phyloP scores from a whole-genome alignment of 1,284 basidiomycete species.

The Tilletia caries region DNA sequence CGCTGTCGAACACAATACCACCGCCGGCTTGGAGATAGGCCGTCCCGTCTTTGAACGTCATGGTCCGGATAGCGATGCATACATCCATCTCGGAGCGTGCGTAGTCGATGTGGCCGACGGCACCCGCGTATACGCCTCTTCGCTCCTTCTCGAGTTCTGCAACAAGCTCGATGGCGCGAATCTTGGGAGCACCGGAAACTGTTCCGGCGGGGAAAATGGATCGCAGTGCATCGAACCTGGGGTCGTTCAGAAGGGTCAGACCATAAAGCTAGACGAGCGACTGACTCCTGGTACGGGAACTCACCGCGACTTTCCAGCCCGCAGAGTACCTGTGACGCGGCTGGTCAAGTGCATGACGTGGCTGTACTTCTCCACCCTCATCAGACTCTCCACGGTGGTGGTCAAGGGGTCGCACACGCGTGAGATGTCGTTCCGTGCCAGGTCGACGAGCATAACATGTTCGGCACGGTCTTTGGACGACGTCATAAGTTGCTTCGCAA shows the following conservation, averaged over 20 bases:
- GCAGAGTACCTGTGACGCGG: constrained; percentile 82
- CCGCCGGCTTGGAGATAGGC: constrained; percentile 93
- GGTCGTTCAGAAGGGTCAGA: not conserved
- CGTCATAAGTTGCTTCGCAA: constrained; percentile 70
- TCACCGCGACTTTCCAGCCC: constrained; percentile 77
- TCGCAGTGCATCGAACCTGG: constrained; percentile 92
- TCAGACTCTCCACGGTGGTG: constrained; percentile 91
- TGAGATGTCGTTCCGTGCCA: constrained; percentile 98
- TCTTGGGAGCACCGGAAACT: constrained; percentile 98
- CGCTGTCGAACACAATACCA: constrained; percentile 94
- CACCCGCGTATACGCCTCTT: constrained; percentile 93
- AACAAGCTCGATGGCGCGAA: constrained; percentile 94
- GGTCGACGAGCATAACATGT: constrained; percentile 98
- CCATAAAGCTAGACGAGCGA: constrained; percentile 10
- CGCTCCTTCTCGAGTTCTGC: constrained; percentile 81
- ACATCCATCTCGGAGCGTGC: constrained; percentile 93
- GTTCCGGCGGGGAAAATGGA: constrained; percentile 99
- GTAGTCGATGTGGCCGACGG: constrained; percentile 95
- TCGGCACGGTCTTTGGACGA: constrained; percentile 96
- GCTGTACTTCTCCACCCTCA: constrained; percentile 91
- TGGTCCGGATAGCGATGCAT: constrained; percentile 97
- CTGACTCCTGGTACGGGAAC: constrained; percentile 19
- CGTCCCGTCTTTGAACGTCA: constrained; percentile 90
- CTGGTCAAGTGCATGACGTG: constrained; percentile 98
- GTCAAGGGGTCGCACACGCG: constrained; percentile 92